phyloP scores from a whole-genome alignment of 2,329 filamentous ascomycete species.

The Colletotrichum kahawae region DNA sequence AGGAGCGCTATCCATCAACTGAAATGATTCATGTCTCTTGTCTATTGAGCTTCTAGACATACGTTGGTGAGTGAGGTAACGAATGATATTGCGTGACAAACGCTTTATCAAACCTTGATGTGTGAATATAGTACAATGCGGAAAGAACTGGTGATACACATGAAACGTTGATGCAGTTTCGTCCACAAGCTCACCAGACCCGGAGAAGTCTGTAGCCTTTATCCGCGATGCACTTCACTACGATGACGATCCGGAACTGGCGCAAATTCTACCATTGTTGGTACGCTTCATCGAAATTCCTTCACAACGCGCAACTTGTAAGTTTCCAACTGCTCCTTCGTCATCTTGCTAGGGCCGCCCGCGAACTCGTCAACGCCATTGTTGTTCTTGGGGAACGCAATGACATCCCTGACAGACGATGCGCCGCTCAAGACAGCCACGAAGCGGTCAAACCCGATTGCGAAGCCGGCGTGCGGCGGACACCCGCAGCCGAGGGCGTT shows the following conservation, averaged over 20 bases:
- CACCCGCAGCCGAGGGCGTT: slow-evolving; percentile 84
- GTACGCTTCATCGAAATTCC: background rate
- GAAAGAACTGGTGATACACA: background rate
- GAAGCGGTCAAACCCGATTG: slow-evolving; percentile 88
- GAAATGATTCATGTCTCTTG: background rate
- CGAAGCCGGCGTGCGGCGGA: slow-evolving; percentile 93
- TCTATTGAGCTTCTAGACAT: too few species aligned
- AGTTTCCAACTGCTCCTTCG: slow-evolving; percentile 55
- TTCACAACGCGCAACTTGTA: slow-evolving; percentile 44
- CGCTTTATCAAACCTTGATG: too few species aligned
- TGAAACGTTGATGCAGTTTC: fast-evolving
- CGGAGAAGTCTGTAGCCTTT: background rate
- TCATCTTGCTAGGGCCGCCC: slow-evolving; percentile 74
- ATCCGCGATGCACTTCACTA: too few species aligned
- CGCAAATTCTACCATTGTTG: background rate
- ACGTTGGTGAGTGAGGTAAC: background rate
- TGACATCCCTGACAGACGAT: slow-evolving; percentile 86
- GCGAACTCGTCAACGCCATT: slow-evolving; percentile 88
- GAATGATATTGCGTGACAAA: too few species aligned
- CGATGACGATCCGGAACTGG: too few species aligned
- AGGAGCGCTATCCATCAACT: background rate
- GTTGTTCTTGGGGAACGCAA: slow-evolving; percentile 94
- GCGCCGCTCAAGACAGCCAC: slow-evolving; percentile 79
- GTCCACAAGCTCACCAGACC: background rate
- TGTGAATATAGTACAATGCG: too few species aligned